These are phyloP conservation scores for Rubroboletus pulcherrimus DNA, from an alignment of 768 basidiomycete species.

Conservation along the genomic window DNA sequence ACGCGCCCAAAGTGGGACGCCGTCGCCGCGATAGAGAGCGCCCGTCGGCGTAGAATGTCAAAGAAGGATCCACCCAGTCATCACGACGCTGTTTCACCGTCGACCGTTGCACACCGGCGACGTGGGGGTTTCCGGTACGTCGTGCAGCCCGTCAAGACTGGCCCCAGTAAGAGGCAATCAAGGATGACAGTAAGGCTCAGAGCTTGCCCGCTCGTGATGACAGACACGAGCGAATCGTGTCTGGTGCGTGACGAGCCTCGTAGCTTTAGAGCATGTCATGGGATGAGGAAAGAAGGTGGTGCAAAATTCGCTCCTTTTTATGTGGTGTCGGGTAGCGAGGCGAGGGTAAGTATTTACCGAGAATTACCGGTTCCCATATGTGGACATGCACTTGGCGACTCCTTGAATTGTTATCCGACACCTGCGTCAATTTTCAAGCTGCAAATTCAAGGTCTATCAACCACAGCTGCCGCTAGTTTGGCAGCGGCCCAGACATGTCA, in stretches of 20 bases:
- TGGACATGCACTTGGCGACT: neutral
- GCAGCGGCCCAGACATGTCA: neutral
- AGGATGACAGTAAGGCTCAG: constrained; percentile 21
- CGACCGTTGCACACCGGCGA: neutral
- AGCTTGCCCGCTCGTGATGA: constrained; percentile 26
- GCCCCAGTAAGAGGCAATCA: constrained; percentile 17
- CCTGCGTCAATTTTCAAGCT: neutral
- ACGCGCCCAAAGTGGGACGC: constrained; percentile 1
- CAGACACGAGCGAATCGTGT: constrained; percentile 4
- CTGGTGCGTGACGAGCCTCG: constrained; percentile 18
- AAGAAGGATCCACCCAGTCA: constrained; percentile 10
- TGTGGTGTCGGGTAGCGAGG: neutral
- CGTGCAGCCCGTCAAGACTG: constrained; percentile 15
- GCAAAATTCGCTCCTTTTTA: neutral
- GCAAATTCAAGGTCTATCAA: neutral
- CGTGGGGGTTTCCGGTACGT: constrained; percentile 14
- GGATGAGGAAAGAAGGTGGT: neutral
- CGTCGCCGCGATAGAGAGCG: constrained; percentile 9
- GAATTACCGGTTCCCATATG: neutral
- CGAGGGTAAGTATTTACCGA: neutral
- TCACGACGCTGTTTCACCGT: constrained; percentile 15
- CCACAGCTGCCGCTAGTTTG: neutral
- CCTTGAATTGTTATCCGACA: too few species aligned
- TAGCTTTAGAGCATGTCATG: constrained; percentile 16
- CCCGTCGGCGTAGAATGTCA: neutral